Evolutionary conservation across 2,329 filamentous ascomycete species (phyloP).

Genomic region (Alternaria infectoria): DNA sequence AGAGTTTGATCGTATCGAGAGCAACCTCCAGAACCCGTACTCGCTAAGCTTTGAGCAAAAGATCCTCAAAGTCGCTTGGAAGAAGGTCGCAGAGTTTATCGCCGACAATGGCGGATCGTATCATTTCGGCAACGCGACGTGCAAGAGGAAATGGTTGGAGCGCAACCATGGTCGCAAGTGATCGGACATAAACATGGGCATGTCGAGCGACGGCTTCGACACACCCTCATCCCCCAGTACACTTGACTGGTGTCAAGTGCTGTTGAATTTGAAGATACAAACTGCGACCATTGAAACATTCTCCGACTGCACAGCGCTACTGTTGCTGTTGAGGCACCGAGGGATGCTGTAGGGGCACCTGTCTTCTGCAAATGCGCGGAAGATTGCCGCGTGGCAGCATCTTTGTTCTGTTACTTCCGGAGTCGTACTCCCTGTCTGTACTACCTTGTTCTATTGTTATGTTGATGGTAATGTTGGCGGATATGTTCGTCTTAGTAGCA

Average conservation of each 20-base stretch:
- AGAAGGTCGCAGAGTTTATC: conserved; percentile 63
- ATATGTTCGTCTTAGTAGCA: not conserved
- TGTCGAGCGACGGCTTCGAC: not conserved
- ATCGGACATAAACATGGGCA: not conserved
- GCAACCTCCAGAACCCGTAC: conserved; percentile 8
- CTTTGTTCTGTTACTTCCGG: not conserved
- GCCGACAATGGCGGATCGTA: conserved; percentile 61
- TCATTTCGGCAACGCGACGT: conserved; percentile 65
- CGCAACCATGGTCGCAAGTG: conserved; percentile 11
- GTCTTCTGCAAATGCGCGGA: not conserved
- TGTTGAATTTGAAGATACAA: not conserved
- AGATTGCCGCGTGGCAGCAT: not conserved
- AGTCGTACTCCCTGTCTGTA: conserved; percentile 4
- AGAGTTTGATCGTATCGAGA: conserved; percentile 29
- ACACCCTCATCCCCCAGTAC: not conserved
- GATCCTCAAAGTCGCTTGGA: conserved; percentile 62
- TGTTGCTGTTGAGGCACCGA: not conserved
- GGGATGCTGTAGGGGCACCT: not conserved
- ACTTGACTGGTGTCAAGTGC: not conserved
- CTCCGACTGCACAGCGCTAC: not conserved
- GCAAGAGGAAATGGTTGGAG: conserved; percentile 67
- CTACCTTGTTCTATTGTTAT: conserved; percentile 1
- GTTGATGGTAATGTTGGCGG: conserved; percentile 1
- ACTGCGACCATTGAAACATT: not conserved
- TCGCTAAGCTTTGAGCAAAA: conserved; percentile 22